Base-by-base conservation (phyloP, 2,329 filamentous ascomycete genomes). In the Penicillium sp. region DNA sequence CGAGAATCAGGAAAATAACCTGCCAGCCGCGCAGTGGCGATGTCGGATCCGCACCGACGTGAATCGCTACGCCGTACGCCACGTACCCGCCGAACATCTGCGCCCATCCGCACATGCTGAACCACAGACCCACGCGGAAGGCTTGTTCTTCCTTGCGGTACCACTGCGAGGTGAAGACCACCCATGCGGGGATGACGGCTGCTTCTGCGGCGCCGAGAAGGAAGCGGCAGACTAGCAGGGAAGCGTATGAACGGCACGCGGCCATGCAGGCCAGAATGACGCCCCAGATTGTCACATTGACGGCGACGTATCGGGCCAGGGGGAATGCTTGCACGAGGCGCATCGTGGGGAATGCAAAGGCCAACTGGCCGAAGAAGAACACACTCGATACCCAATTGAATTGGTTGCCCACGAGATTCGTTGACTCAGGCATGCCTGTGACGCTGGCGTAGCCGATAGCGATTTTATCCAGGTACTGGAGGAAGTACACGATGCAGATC, bases 181-280 rank as follows among this genome's bases (percentile, higher is more conserved):
- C 58, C 52, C 56, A 60, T 8, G 50, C 56, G 4, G 57, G 57
- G 1, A 69, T 58, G 46, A 67, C 63, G 0, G 65, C 61, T 0
- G 78, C 77, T 60, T 81, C 78, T 1, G 73, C 72, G n/a, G 75
- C 67, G 7, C 78, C 79, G 4, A 78, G 72, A 14, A 81, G 67
- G 27, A 77, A 75, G 10, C 79, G 73, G 30, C 79, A 71, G 8
- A 71, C 69, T 25, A 75, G 75, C 18, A 81, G 68, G 10, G 73
- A 71, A 1, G 67, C 69, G 49, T 80, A 81, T 46, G 75, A 76
- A 34, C 68, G 71, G 54, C 73, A 76, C 2, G 50, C 55, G 2
- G 60, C 54, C 41, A 59, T 51, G 19, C 38, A 52, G 12, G 56
- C 51, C 12, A 58, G 35, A 12, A 60, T 46, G 2, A 48, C 40